Conservation (phyloP, 116 monocot genomes). For the Cymodocea nodosa region DNA sequence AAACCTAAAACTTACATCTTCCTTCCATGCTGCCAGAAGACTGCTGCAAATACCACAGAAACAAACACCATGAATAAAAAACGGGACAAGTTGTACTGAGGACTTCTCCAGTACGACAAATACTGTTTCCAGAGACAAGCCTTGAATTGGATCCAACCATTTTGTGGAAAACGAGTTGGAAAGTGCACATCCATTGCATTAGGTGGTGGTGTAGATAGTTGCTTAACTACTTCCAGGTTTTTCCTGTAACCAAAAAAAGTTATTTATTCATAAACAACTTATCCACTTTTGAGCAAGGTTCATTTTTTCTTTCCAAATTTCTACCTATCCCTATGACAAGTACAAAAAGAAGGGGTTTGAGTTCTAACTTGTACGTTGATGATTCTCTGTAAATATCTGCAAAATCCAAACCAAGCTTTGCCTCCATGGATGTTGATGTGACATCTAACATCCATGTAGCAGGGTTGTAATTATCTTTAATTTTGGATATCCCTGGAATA, state of each 20-base stretch:
- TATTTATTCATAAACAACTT: background rate
- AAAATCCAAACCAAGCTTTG: constrained; percentile 41
- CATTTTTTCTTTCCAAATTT: background rate
- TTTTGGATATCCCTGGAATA: constrained; percentile 38
- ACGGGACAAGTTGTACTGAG: constrained; percentile 44
- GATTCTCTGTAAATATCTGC: constrained; percentile 34
- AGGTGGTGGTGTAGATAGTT: constrained; percentile 23
- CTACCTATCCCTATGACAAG: background rate
- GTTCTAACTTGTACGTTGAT: constrained; percentile 24
- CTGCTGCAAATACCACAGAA: constrained; percentile 12
- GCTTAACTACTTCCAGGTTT: constrained; percentile 19
- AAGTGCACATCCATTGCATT: constrained; percentile 35
- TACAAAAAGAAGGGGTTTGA: background rate
- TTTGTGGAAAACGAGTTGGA: constrained; percentile 35
- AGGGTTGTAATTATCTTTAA: constrained; percentile 52
- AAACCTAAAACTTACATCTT: constrained; percentile 26
- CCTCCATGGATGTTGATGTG: constrained; percentile 38
- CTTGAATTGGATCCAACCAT: constrained; percentile 26
- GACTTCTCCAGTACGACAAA: constrained; percentile 67
- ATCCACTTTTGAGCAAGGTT: background rate
- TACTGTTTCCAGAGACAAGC: constrained; percentile 52
- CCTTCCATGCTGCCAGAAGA: constrained; percentile 50
- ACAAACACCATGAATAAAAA: constrained; percentile 15
- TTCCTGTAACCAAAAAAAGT: constrained; percentile 17
- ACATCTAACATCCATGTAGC: constrained; percentile 72